These are phyloP conservation scores for Rhodotorula diobovata DNA, from an alignment of 768 basidiomycete genomes.

Conservation along the genomic window DNA sequence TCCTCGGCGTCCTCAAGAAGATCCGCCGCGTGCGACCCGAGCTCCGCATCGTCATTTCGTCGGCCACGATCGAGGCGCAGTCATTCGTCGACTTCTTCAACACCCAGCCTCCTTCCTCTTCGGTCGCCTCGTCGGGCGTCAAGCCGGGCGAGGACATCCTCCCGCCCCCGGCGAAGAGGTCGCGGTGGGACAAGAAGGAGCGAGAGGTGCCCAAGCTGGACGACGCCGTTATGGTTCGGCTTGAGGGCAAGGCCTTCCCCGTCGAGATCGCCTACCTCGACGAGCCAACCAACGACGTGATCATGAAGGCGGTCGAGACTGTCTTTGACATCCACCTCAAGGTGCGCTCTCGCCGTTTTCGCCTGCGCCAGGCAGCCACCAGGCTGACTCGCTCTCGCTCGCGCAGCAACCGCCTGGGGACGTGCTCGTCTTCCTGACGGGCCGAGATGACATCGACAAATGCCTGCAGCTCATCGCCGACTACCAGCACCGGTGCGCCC, in stretches of 20 bases:
- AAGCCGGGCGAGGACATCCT: background rate
- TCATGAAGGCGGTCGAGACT: slow-evolving; percentile 72
- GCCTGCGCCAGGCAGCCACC: too few species aligned
- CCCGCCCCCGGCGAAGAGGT: slow-evolving; percentile 18
- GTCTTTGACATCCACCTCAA: slow-evolving; percentile 72
- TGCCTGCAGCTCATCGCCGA: slow-evolving; percentile 77
- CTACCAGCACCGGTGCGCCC: slow-evolving; percentile 53
- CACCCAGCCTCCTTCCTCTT: slow-evolving; percentile 49
- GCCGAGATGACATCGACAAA: slow-evolving; percentile 90
- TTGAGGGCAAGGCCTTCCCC: slow-evolving; percentile 92
- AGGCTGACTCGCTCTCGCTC: background rate
- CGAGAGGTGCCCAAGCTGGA: slow-evolving; percentile 43
- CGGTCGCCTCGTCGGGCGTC: slow-evolving; percentile 41
- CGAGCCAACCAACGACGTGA: slow-evolving; percentile 73
- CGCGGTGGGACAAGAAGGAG: slow-evolving; percentile 31
- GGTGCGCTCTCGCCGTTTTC: slow-evolving; percentile 50
- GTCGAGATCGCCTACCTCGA: slow-evolving; percentile 86
- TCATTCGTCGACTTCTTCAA: slow-evolving; percentile 87
- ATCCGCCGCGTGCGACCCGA: slow-evolving; percentile 86
- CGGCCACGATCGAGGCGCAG: slow-evolving; percentile 89
- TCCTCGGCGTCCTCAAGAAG: slow-evolving; percentile 88
- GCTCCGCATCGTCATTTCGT: slow-evolving; percentile 85
- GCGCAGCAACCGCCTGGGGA: slow-evolving; percentile 75
- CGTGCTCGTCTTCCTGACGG: slow-evolving; percentile 88
- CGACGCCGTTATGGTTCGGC: slow-evolving; percentile 75